Base-by-base conservation (phyloP, 495 filamentous ascomycete genomes). In the Pseudomonodictys pantanalensis region DNA sequence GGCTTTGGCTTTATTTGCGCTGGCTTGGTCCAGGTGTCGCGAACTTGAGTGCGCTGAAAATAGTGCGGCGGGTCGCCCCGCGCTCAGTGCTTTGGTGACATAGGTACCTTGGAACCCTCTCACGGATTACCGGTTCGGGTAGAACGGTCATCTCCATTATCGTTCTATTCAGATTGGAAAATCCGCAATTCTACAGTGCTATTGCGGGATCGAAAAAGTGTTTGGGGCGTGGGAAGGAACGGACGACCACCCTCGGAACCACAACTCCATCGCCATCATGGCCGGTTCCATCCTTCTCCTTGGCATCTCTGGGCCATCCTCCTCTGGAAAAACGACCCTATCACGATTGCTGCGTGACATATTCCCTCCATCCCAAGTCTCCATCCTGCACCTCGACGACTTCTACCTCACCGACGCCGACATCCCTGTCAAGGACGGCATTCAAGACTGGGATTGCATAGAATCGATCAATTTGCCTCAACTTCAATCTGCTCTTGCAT, bases 381-480 rank as follows among this genome's bases (percentile, higher is more conserved):
- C 90, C 63, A 87, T 96, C 60, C 78, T 97, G 38, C 91, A 96
- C 69, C 83, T 93, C 70, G 92, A 97, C 74, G 92, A 97, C 71
- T 97, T 96, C 70, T 97, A 91, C 71, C 81, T 80, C 33, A 69
- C 88, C 1, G 91, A 97, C 67, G 69, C 79, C n/a, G 75, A 86
- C 52, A 81, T 88, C 53, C 86, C 85, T 8, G 58, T 78, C 45
- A 73, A 70, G 22, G 72, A 76, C 25, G 85, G 79, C 28, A 72
- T 93, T 24, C 76, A 83, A 60, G 90, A 97, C 76, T 96, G 92
- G 89, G 92, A 97, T 73, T 95, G 90, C 63, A 72, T 83, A 10
- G 83, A 81, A 48, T 77, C 91, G 28, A 77, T 97, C 39, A 82
- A 90, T 58, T 76, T 92, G 26, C 72, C 76, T 8, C 78, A 80